phyloP scores from a whole-genome alignment of 2,329 filamentous ascomycete genomes.

The Calonectria ilicicola region DNA sequence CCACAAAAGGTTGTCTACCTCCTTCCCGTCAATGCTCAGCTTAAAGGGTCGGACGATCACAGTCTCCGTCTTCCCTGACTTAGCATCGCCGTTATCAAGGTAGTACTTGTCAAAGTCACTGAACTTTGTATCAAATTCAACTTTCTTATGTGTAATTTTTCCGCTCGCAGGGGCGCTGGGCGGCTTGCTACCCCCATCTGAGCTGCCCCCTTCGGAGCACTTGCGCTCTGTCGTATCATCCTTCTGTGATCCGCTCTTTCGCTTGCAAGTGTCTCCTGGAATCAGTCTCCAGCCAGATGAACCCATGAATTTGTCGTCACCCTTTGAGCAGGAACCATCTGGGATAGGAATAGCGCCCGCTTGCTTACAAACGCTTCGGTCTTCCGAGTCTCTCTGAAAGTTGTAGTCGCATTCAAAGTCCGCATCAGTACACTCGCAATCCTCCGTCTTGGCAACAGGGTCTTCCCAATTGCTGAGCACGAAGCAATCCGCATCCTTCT shows the following conservation, averaged over 20 bases:
- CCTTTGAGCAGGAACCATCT: slow-evolving; percentile 76
- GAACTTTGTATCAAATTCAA: slow-evolving; percentile 71
- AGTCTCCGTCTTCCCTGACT: slow-evolving; percentile 77
- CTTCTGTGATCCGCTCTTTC: slow-evolving; percentile 70
- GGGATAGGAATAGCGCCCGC: slow-evolving; percentile 74
- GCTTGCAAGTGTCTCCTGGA: slow-evolving; percentile 81
- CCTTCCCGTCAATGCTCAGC: slow-evolving; percentile 42
- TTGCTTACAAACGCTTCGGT: slow-evolving; percentile 76
- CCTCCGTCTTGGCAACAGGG: slow-evolving; percentile 74
- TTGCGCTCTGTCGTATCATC: slow-evolving; percentile 80
- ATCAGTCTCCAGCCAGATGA: slow-evolving; percentile 94
- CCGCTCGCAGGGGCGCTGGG: slow-evolving; percentile 70
- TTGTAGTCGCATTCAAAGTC: slow-evolving; percentile 99
- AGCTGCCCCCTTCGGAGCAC: slow-evolving; percentile 73
- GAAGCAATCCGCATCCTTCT: slow-evolving; percentile 90
- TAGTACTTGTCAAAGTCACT: slow-evolving; percentile 73
- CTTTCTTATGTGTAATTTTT: slow-evolving; percentile 71
- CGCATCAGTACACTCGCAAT: slow-evolving; percentile 83
- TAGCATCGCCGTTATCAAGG: slow-evolving; percentile 79
- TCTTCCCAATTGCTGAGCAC: slow-evolving; percentile 88
- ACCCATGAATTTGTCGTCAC: slow-evolving; percentile 81
- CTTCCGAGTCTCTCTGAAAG: slow-evolving; percentile 75
- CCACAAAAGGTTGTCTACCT: slow-evolving; percentile 70
- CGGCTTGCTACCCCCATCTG: slow-evolving; percentile 42
- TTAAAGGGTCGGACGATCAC: slow-evolving; percentile 66